These are phyloP conservation scores for Paulownia fortunei DNA, from an alignment of 257 asterid genomes.

Conservation along the genomic window DNA sequence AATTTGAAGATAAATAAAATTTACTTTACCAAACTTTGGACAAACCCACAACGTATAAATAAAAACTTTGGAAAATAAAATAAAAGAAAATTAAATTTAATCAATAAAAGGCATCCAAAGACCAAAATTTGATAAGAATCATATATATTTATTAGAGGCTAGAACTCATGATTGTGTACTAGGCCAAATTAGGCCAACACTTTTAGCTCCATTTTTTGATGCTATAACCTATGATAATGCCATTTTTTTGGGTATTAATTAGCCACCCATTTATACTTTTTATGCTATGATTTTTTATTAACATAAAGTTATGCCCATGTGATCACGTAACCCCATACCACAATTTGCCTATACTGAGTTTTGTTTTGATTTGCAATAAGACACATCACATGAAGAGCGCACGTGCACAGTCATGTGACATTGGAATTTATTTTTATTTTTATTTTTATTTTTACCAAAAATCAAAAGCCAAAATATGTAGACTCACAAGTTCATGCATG, in stretches of 20 bases:
- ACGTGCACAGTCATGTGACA: constrained; percentile 37
- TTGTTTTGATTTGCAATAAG: constrained; percentile 1
- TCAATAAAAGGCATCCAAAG: constrained; percentile 30
- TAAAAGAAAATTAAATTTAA: not conserved
- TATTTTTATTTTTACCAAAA: not conserved
- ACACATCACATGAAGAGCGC: constrained; percentile 24
- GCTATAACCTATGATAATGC: not conserved
- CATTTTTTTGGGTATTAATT: constrained; percentile 27
- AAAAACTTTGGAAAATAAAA: no score
- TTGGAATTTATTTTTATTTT: not conserved
- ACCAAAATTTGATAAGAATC: not conserved
- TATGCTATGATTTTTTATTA: constrained; percentile 45
- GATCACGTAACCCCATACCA: constrained; percentile 46
- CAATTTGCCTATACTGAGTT: not conserved
- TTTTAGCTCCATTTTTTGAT: constrained; percentile 3
- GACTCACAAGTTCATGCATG: not conserved
- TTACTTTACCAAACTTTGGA: no score
- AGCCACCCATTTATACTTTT: constrained; percentile 42
- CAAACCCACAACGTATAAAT: no score
- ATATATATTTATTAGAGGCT: not conserved
- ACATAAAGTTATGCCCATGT: constrained; percentile 48
- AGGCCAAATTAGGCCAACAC: constrained; percentile 22
- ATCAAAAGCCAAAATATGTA: not conserved
- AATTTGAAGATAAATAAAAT: no score
- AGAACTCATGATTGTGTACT: constrained; percentile 27